Evolutionary conservation across 164 flowering plant genomes (phyloP).

Genomic region (Tetracentron sinense): DNA sequence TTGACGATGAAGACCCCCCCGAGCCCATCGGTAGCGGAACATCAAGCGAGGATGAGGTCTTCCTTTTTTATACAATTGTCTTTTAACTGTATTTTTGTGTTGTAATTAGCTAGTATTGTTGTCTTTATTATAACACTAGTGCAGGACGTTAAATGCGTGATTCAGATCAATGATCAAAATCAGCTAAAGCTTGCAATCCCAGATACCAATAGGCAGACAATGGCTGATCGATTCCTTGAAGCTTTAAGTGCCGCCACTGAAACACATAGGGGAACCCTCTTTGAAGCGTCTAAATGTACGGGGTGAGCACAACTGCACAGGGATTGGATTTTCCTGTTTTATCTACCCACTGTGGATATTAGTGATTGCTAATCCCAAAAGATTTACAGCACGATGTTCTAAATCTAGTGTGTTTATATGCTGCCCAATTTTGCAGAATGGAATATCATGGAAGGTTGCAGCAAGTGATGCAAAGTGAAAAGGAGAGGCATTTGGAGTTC

Average conservation of each 20-base stretch:
- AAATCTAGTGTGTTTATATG: neutral
- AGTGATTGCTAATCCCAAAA: neutral
- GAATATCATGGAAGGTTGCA: slow-evolving; percentile 67
- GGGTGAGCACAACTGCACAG: slow-evolving; percentile 37
- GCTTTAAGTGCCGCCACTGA: slow-evolving; percentile 45
- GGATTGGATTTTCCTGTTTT: neutral
- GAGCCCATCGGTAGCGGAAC: slow-evolving; percentile 40
- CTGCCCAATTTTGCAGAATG: slow-evolving; percentile 29
- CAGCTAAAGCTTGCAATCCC: slow-evolving; percentile 16
- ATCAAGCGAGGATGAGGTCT: slow-evolving; percentile 66
- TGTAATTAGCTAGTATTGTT: neutral
- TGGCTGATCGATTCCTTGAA: slow-evolving; percentile 64
- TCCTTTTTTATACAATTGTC: neutral
- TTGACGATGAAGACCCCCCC: slow-evolving; percentile 39
- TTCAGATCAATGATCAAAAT: slow-evolving; percentile 34
- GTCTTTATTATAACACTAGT: neutral
- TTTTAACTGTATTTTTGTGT: neutral
- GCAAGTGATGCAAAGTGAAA: slow-evolving; percentile 63
- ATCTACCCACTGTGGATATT: neutral
- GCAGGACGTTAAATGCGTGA: slow-evolving; percentile 1
- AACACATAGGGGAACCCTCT: slow-evolving; percentile 22
- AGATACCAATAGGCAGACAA: slow-evolving; percentile 34
- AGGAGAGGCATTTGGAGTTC: slow-evolving; percentile 47
- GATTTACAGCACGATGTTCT: neutral
- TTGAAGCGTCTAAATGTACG: slow-evolving; percentile 26